Evolutionary conservation across 2,329 filamentous ascomycete genomes (phyloP).

Genomic region (Shiraia bambusicola): DNA sequence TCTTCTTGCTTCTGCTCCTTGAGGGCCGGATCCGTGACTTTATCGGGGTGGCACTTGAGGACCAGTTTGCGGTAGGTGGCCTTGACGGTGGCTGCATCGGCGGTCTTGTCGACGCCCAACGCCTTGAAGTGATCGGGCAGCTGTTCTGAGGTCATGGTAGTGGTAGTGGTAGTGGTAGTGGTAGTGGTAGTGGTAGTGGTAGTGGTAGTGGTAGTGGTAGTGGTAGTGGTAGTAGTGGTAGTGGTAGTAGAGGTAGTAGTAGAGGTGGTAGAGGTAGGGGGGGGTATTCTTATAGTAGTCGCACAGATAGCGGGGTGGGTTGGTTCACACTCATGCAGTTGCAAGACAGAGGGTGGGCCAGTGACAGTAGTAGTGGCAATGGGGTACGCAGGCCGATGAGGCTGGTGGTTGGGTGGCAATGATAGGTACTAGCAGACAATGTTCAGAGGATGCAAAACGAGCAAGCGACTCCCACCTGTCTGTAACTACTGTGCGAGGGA

Average conservation of each 20-base stretch:
- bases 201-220: conserved; percentile 15
- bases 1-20: conserved; percentile 80
- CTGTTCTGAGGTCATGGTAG: conserved; percentile 52
- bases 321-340: no score
- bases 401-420: no score
- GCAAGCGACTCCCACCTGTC: no score
- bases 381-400: no score
- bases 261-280: not conserved
- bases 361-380: no score
- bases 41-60: conserved; percentile 88
- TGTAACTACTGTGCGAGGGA: no score
- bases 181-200: conserved; percentile 7
- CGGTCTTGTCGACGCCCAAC: conserved; percentile 72
- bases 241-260: no score
- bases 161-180: conserved; percentile 25
- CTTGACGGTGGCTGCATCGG: conserved; percentile 71
- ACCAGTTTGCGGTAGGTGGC: conserved; percentile 81
- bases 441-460: no score
- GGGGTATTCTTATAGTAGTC: not conserved
- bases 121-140: conserved; percentile 76
- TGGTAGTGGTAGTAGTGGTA: conserved; percentile 12
- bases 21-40: conserved; percentile 74
- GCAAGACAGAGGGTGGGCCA: no score
- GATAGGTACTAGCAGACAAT: no score
- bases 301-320: not conserved